Evolutionary conservation across 202 grass and related monocot genomes (phyloP).

Genomic region (Carex arenaria): DNA sequence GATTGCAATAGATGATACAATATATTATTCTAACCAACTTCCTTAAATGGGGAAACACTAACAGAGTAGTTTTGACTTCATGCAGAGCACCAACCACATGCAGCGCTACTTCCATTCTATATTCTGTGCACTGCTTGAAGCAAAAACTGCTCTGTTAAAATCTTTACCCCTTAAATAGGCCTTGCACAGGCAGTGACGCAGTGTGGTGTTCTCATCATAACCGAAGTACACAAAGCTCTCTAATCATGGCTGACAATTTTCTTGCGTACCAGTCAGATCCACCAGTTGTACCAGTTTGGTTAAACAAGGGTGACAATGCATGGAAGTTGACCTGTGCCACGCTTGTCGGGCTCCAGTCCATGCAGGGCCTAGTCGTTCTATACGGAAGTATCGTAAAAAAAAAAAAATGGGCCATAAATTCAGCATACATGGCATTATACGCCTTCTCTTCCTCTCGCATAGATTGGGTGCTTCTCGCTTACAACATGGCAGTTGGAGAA

Average conservation of each 20-base stretch:
- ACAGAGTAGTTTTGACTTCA: too few species aligned
- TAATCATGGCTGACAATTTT: conserved; percentile 13
- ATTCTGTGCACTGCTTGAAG: too few species aligned
- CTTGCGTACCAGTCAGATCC: conserved; percentile 24
- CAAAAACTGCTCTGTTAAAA: too few species aligned
- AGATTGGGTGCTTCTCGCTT: conserved; percentile 84
- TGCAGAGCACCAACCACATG: too few species aligned
- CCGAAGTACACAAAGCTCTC: neutral
- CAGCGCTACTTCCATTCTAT: too few species aligned
- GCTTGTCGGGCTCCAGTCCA: conserved; percentile 68
- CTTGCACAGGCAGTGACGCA: neutral
- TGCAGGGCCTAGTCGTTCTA: conserved; percentile 66
- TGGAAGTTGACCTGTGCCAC: conserved; percentile 56
- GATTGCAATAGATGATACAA: neutral
- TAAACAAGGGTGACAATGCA: conserved; percentile 70
- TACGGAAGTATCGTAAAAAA: conserved; percentile 98
- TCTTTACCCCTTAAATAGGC: neutral
- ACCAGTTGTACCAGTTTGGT: conserved; percentile 50
- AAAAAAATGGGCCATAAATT: conserved; percentile 94
- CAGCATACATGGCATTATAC: conserved; percentile 86
- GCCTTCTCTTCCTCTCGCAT: conserved; percentile 77
- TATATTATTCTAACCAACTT: neutral
- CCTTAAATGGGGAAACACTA: neutral
- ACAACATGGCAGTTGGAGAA: conserved; percentile 87
- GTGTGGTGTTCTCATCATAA: conserved; percentile 12